Conservation (phyloP, 2,329 filamentous ascomycete species). For the Diplodia sapinea region DNA sequence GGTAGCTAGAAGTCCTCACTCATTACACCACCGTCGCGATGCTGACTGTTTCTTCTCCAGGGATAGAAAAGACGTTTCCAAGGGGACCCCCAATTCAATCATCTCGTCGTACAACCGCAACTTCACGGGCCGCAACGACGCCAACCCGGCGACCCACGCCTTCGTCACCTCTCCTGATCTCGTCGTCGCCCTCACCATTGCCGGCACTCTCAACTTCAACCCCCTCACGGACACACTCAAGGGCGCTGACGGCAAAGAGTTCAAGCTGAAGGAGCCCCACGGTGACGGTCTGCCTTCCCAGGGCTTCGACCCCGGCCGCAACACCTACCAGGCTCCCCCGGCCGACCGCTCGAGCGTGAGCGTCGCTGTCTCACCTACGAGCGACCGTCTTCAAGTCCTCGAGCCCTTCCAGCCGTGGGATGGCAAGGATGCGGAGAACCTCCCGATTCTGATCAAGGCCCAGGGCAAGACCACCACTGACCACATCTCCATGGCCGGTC, state of each 20-base stretch:
- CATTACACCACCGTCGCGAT: too few relatives aligned
- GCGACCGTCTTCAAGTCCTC: slow-evolving; percentile 93
- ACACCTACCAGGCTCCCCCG: slow-evolving; percentile 97
- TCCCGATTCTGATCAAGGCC: slow-evolving; percentile 95
- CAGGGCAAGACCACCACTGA: slow-evolving; percentile 97
- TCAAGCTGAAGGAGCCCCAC: slow-evolving; percentile 79
- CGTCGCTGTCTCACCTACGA: slow-evolving; percentile 85
- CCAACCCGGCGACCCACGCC: slow-evolving; percentile 91
- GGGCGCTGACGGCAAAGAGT: slow-evolving; percentile 96
- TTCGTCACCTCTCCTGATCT: slow-evolving; percentile 92
- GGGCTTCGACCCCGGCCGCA: slow-evolving; percentile 87
- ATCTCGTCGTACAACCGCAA: slow-evolving; percentile 99
- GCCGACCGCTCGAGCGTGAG: slow-evolving; percentile 72
- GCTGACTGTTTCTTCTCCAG: slow-evolving; percentile 45
- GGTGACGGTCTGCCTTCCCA: slow-evolving; percentile 79
- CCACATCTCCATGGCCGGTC: slow-evolving; percentile 96
- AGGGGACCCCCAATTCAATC: slow-evolving; percentile 95
- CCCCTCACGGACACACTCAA: slow-evolving; percentile 89
- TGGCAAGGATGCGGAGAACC: slow-evolving; percentile 82
- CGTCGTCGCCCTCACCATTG: slow-evolving; percentile 83
- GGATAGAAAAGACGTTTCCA: slow-evolving; percentile 92
- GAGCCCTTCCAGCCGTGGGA: slow-evolving; percentile 87
- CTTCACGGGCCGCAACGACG: slow-evolving; percentile 97
- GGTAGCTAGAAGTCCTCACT: too few relatives aligned
- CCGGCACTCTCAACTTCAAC: slow-evolving; percentile 90